phyloP scores from a whole-genome alignment of 1,284 basidiomycete species.

The Vanrija sp. region DNA sequence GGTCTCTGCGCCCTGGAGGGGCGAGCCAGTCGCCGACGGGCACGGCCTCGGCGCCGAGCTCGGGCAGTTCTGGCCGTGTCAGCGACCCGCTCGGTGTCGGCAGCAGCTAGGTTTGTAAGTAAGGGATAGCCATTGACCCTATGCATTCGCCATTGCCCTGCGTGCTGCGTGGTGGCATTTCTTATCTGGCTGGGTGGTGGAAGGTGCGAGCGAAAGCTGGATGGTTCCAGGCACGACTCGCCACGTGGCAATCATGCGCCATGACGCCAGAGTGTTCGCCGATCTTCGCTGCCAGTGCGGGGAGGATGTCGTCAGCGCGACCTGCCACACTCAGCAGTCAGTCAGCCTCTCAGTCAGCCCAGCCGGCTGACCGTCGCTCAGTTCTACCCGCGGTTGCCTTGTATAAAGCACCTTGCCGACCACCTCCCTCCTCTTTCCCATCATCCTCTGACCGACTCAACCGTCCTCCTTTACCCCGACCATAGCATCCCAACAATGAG shows the following conservation, averaged over 20 bases:
- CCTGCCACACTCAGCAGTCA: too few species aligned
- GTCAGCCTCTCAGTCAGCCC: too few species aligned
- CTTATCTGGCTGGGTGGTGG: too few species aligned
- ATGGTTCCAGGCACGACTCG: background rate
- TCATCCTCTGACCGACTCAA: background rate
- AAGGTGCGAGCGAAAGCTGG: background rate
- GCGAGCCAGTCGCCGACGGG: background rate
- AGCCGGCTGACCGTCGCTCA: too few species aligned
- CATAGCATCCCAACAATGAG: constrained; percentile 4
- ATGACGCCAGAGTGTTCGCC: too few species aligned
- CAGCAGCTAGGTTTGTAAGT: background rate
- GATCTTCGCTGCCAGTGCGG: too few species aligned
- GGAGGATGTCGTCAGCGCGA: too few species aligned
- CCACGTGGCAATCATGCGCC: too few species aligned
- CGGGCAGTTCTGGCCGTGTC: constrained; percentile 4
- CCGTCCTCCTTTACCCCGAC: background rate
- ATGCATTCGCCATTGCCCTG: background rate
- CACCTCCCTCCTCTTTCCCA: too few species aligned
- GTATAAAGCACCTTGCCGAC: too few species aligned
- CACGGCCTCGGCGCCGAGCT: constrained; percentile 2
- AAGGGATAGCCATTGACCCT: background rate
- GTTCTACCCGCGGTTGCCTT: too few species aligned
- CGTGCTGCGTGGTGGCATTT: too few species aligned
- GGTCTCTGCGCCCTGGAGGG: background rate
- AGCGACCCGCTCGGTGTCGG: constrained; percentile 15